Base-by-base conservation (phyloP, 441 rosid genomes). In the Jatropha podagrica region DNA sequence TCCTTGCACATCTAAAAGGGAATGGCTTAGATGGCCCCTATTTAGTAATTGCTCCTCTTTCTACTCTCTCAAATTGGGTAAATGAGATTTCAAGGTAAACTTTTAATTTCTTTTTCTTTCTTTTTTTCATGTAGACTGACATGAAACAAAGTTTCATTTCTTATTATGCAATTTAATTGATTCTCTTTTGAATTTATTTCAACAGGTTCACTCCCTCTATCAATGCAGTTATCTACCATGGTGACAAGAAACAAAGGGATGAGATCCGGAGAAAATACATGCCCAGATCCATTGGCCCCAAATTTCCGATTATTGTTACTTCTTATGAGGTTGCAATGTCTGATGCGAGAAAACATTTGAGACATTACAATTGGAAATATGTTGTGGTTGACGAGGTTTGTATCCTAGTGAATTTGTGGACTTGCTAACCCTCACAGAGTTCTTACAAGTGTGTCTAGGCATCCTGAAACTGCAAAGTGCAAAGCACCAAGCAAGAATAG, bases 311-410 rank as follows among this genome's bases (percentile, higher is more conserved):
- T 69, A 77, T 96, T 74, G 71, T 96, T 58, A 96, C 99, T 81
- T 96, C 98, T 46, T 96, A 94, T 82, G 99, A 96, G 87, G 71
- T 96, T 79, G 99, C 98, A n/a, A 76, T 96, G 73, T 78, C 26
- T 81, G 99, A 96, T 81, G 96, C 97, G 42, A 89, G 59, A 85
- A 90, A 18, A 79, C 60, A 4, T 80, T 81, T 96, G 81, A 89
- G 86, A 79, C 93, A 89, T 52, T 94, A 91, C 76, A 72, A 70
- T 37, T 96, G 99, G 99, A 96, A 96, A 78, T 96, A 96, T 85
- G 83, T 92, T 76, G 96, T 90, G 73, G 94, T 96, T 78, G 99
- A 96, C 77, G 99, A 96, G 97, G 99, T 94, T 73, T 74, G 72
- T 76, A 69, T 64, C 72, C 38, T 64, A 51, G 74, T 63, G 52